Base-by-base conservation (phyloP, 768 basidiomycete species). In the Cystofilobasidium capitatum region DNA sequence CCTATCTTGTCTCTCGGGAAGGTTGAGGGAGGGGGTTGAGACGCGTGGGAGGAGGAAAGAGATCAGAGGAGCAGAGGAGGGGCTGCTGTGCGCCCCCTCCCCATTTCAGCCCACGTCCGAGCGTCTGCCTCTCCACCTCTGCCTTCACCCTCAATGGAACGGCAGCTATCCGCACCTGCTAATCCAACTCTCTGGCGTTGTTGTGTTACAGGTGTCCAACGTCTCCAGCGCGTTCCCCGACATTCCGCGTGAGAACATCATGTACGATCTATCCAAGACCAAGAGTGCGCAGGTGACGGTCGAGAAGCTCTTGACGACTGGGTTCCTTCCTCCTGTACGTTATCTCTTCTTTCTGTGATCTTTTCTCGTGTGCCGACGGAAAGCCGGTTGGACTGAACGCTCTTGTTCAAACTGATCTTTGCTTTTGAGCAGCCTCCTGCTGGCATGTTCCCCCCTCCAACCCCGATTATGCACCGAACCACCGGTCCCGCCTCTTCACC, bases 261-360 rank as follows among this genome's bases (percentile, higher is more conserved):
- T 67, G 24, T 67, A 49, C 16, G 66, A 67, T 35, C 59, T 67
- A 16, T 62, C 66, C 20, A 61, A 62, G 60, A 67, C 66, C 4
- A 9, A 39, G 12, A 67, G 40, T 6, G 59, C 58, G 6, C 58
- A 67, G 39, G 33, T 26, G 14, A 67, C 66, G 6, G 59, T 62
- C 24, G 66, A 67, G 60, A 54, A 58, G 26, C 49, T 62, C 40
- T 40, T 67, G 3, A 49, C 44, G n/a, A 39, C 51, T 3, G 66
- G 66, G 24, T 51, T 35, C 5, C 26, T 67, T 7, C 66, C 66
- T 55, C 31, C 51, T 10, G 66, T 67, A 24, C n/a, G 66, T 61
- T 2, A 10, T 3, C 24, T 45, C 44, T 45, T 62, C 39, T 44
- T n/a, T 39, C 24, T 20, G 39, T 62, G n/a, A n/a, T n/a, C n/a